phyloP scores from a whole-genome alignment of 768 basidiomycete genomes.

The Astraeus odoratus region DNA sequence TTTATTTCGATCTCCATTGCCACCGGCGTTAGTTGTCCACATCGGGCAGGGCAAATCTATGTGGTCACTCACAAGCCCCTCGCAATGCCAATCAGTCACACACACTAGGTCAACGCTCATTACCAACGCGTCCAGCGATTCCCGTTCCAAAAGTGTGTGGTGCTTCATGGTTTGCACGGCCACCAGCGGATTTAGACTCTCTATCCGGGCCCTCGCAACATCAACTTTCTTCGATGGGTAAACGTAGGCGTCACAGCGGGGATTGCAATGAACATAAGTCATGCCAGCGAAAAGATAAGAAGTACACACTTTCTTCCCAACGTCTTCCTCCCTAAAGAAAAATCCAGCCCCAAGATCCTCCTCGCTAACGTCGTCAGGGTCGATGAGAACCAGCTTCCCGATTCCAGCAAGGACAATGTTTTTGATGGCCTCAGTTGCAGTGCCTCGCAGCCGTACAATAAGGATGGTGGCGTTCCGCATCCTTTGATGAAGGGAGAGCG shows the following conservation, averaged over 20 bases:
- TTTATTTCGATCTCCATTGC: constrained; percentile 64
- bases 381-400: constrained; percentile 81
- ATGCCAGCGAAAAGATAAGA: constrained; percentile 17
- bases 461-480: constrained; percentile 93
- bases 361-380: constrained; percentile 64
- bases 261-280: constrained; percentile 32
- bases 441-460: constrained; percentile 68
- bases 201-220: constrained; percentile 78
- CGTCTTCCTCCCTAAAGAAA: constrained; percentile 89
- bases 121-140: constrained; percentile 52
- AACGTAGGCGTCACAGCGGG: constrained; percentile 10
- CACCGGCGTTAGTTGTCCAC: constrained; percentile 8
- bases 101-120: constrained; percentile 78
- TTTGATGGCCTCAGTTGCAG: constrained; percentile 92
- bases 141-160: constrained; percentile 39
- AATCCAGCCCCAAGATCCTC: constrained; percentile 91
- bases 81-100: constrained; percentile 69
- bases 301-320: constrained; percentile 71
- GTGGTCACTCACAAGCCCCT: constrained; percentile 54
- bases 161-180: constrained; percentile 62
- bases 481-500: too few species aligned
- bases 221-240: constrained; percentile 61
- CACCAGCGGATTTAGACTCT: constrained; percentile 90
- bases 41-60: neutral
- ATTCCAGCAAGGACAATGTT: constrained; percentile 97